Percentiles rank a stretch among this genome's conserved stretches.
Evolutionary conservation across 2,329 filamentous ascomycete species (phyloP).

Genomic region (Botrytis porri): DNA sequence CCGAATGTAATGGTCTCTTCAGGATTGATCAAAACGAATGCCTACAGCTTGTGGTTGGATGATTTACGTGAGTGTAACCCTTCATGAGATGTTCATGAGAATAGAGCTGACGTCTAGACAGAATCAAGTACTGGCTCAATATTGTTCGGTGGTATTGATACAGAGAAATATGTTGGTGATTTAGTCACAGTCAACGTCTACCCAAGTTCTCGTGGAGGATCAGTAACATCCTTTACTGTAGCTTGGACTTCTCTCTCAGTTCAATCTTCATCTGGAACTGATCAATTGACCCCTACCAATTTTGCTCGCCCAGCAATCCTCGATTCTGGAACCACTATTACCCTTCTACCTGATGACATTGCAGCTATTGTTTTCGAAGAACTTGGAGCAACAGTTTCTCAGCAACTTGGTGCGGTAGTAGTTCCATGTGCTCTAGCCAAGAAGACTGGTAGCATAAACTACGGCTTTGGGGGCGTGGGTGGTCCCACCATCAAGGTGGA

Average conservation of each 20-base stretch:
- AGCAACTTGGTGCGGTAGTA: slow-evolving; percentile 45
- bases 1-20: slow-evolving; percentile 40
- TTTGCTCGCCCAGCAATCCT: slow-evolving; percentile 52
- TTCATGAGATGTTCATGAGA: neutral
- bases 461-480: slow-evolving; percentile 47
- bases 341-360: slow-evolving; percentile 59
- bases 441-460: slow-evolving; percentile 45
- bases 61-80: slow-evolving; percentile 36
- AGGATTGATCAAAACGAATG: slow-evolving; percentile 44
- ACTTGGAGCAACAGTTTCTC: slow-evolving; percentile 47
- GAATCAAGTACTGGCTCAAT: slow-evolving; percentile 39
- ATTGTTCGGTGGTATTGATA: slow-evolving; percentile 49
- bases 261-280: slow-evolving; percentile 41
- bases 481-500: slow-evolving; percentile 46
- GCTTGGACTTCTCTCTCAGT: slow-evolving; percentile 37
- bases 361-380: slow-evolving; percentile 46
- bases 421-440: slow-evolving; percentile 47
- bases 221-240: slow-evolving; percentile 36
- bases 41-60: slow-evolving; percentile 42
- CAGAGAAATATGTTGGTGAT: slow-evolving; percentile 44
- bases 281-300: slow-evolving; percentile 33
- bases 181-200: slow-evolving; percentile 38
- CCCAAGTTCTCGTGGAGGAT: slow-evolving; percentile 19
- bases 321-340: slow-evolving; percentile 66
- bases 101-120: slow-evolving; percentile 24